A percentile compares a stretch with the other conserved stretches of the same genome.
phyloP scores from a whole-genome alignment of 2,329 filamentous ascomycete genomes.

The Huntiella abstrusa region DNA sequence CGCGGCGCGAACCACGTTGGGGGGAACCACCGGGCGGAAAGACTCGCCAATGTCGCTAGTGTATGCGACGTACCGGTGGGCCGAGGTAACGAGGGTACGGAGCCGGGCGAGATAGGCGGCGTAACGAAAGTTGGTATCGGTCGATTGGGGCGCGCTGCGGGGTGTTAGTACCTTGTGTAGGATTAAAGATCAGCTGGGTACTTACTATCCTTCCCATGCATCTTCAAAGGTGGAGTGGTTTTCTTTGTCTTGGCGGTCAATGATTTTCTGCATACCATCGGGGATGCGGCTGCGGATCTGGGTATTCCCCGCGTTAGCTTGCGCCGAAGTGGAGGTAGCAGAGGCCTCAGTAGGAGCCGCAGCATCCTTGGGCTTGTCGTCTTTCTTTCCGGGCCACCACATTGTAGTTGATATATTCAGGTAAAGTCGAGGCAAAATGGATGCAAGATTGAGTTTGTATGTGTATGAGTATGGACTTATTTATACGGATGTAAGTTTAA shows the following conservation, averaged over 20 bases:
- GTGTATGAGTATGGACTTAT: too few species aligned
- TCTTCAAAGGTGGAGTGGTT: conserved; percentile 34
- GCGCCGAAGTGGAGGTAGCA: conserved; percentile 10
- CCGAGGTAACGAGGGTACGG: conserved; percentile 71
- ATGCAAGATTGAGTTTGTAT: too few species aligned
- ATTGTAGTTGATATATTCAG: conserved; percentile 10
- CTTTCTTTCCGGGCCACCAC: conserved; percentile 22
- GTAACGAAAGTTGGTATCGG: conserved; percentile 72
- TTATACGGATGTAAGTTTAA: too few species aligned
- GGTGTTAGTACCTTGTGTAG: background rate
- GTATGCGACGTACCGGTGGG: conserved; percentile 92
- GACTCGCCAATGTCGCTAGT: conserved; percentile 93
- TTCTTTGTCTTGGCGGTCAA: conserved; percentile 40
- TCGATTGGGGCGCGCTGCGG: conserved; percentile 44
- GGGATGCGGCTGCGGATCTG: conserved; percentile 33
- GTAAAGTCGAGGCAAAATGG: too few species aligned
- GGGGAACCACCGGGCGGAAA: conserved; percentile 83
- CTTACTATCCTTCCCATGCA: conserved; percentile 9
- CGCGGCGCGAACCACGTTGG: conserved; percentile 57
- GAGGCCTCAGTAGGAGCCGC: background rate
- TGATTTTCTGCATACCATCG: conserved; percentile 33
- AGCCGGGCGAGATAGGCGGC: conserved; percentile 77
- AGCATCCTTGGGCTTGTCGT: conserved; percentile 18
- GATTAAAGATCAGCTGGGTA: background rate
- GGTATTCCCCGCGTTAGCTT: conserved; percentile 27